Conservation (phyloP, 164 flowering plant genomes). For the Berberis thunbergii region DNA sequence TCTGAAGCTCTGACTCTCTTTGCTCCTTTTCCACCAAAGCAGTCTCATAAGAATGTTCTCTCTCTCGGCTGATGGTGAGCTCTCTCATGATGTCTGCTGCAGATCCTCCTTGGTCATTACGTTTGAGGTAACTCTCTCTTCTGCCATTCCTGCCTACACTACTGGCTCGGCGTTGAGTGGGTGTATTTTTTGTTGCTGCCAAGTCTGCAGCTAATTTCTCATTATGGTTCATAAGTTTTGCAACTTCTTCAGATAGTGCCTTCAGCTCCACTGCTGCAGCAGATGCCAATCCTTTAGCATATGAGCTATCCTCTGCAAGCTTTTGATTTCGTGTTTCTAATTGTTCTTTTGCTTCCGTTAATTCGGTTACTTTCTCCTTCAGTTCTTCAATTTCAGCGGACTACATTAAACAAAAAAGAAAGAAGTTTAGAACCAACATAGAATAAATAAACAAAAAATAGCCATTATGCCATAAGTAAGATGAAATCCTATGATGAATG, state of each 20-base stretch:
- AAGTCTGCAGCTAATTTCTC: constrained; percentile 70
- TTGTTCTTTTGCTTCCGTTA: constrained; percentile 60
- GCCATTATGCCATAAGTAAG: no score
- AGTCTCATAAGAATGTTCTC: constrained; percentile 73
- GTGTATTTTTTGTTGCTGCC: constrained; percentile 44
- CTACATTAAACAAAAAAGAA: constrained; percentile 19
- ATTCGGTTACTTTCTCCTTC: constrained; percentile 40
- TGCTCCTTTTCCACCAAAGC: constrained; percentile 66
- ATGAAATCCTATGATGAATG: no score
- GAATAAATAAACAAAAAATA: neutral
- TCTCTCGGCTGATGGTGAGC: constrained; percentile 56
- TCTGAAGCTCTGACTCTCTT: constrained; percentile 65
- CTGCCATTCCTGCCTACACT: constrained; percentile 40
- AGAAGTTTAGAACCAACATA: neutral
- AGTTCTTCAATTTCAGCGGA: constrained; percentile 57
- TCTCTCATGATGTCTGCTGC: constrained; percentile 60
- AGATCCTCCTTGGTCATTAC: constrained; percentile 46
- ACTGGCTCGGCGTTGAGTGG: constrained; percentile 39
- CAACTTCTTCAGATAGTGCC: constrained; percentile 93
- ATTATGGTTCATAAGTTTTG: constrained; percentile 89
- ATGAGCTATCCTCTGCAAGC: constrained; percentile 88
- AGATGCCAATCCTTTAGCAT: constrained; percentile 97
- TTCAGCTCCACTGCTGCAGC: constrained; percentile 98
- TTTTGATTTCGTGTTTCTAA: constrained; percentile 72
- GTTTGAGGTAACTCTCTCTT: constrained; percentile 39